Conservation (phyloP, 2,329 filamentous ascomycete genomes). For the Beauveria medogensis region DNA sequence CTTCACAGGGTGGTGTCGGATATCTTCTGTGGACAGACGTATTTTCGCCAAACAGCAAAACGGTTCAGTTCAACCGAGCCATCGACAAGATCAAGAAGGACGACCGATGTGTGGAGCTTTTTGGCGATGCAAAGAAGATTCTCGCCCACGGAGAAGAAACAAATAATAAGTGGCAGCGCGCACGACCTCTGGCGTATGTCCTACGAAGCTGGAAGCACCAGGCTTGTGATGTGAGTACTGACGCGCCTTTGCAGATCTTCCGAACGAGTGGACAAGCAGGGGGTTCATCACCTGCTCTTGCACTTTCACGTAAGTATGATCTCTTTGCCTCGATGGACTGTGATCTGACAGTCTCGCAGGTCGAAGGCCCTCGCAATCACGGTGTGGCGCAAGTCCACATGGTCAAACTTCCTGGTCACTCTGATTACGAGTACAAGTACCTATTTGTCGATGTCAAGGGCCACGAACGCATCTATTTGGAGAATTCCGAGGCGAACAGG, state of each 20-base stretch:
- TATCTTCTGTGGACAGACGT: constrained; percentile 77
- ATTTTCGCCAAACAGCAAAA: constrained; percentile 78
- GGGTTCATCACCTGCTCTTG: constrained; percentile 74
- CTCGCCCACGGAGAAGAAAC: constrained; percentile 74
- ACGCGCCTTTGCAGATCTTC: constrained; percentile 45
- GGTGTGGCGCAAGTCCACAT: constrained; percentile 75
- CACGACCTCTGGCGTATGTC: constrained; percentile 50
- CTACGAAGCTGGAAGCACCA: neutral
- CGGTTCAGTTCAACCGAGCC: constrained; percentile 78
- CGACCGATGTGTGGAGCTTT: constrained; percentile 58
- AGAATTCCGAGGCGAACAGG: constrained; percentile 44
- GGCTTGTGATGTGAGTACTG: constrained; percentile 16
- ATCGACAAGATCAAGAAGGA: constrained; percentile 72
- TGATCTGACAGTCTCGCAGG: constrained; percentile 32
- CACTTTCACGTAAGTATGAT: constrained; percentile 63
- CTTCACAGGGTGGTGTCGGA: constrained; percentile 59
- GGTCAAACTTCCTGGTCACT: constrained; percentile 55
- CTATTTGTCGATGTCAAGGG: constrained; percentile 75
- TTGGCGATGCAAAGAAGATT: constrained; percentile 71
- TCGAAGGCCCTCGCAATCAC: constrained; percentile 66
- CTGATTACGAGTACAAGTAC: constrained; percentile 70
- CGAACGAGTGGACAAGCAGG: constrained; percentile 60
- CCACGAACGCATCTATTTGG: constrained; percentile 55
- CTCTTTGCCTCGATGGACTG: neutral
- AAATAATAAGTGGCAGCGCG: constrained; percentile 69